These are phyloP conservation scores for Corchorus capsularis DNA, from an alignment of 345 rosid species.

Conservation along the genomic window DNA sequence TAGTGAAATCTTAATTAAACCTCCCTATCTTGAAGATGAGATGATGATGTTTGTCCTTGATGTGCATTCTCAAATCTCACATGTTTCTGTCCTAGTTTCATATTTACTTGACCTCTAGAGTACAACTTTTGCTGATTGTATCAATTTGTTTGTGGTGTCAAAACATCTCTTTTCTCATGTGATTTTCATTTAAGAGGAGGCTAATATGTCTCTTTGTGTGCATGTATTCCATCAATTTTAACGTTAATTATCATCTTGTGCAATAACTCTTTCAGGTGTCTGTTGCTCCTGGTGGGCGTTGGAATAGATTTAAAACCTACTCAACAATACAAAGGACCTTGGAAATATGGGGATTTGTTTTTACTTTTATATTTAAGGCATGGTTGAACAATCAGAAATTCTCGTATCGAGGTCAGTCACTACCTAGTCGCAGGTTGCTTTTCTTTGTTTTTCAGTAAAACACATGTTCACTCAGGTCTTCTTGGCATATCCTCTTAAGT, in stretches of 20 bases:
- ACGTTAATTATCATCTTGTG: slow-evolving; percentile 4
- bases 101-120: neutral
- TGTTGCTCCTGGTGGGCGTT: slow-evolving; percentile 92
- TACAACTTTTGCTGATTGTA: neutral
- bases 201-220: neutral
- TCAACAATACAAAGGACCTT: slow-evolving; percentile 89
- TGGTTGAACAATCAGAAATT: slow-evolving; percentile 89
- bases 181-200: neutral
- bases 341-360: slow-evolving; percentile 96
- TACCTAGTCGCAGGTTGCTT: neutral
- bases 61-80: neutral
- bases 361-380: slow-evolving; percentile 70
- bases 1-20: neutral
- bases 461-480: neutral
- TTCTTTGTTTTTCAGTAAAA: neutral
- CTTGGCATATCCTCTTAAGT: neutral
- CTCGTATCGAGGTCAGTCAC: slow-evolving; percentile 70
- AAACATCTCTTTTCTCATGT: neutral
- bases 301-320: slow-evolving; percentile 96
- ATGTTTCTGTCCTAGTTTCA: neutral
- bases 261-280: slow-evolving; percentile 67
- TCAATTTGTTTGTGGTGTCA: neutral
- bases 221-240: neutral
- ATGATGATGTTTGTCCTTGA: neutral
- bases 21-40: neutral